Evolutionary conservation across 352 stramenopile species (phyloP), one percentile per base, ranked within the genome.

Genomic region (Pelagophyceae sp.): DNA sequence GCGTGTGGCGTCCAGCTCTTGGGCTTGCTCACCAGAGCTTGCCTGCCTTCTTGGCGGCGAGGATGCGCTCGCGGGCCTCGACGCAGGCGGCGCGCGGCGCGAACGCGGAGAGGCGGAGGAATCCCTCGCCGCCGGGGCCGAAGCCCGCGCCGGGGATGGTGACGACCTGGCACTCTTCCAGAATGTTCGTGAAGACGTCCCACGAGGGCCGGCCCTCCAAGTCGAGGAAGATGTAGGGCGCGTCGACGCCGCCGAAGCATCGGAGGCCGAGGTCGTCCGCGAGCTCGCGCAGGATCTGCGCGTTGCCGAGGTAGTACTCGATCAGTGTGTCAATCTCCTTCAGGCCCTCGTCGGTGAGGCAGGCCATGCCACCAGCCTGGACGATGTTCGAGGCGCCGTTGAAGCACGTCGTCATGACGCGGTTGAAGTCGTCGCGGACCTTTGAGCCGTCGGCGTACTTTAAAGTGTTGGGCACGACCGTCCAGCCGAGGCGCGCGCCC

Each of bases 221-320:
- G 77, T 93, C 84, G 25, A 93, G 84, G 83, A 93, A 95, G 45
- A 95, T 83, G 79, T 95, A 95, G 2, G 90, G 90, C 71, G 87
- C 85, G 81, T 95, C 87, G 58, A 82, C 85, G 38, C 90, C 90
- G 69, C 90, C 90, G 82, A 90, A 90, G 19, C 90, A 85, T 61
- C 82, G 80, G 79, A 90, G 92, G 75, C 90, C 90, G 72, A 91
- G 87, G 72, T 77, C 82, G 74, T 88, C 83, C 77, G 90, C 87
- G 0, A 85, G 86, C 35, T 87, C 82, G 58, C 85, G 81, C n/a
- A 92, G 76, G 75, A 92, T 81, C 60, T 85, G 86, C 17, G 90
- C 90, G 84, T 95, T 95, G 72, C 91, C 89, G 35, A 95, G 81
- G 82, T 95, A 95, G 79, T 95, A 95, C 82, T 94, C 86, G 83